Conservation (phyloP, 1,284 basidiomycete species). For the Trametes hirsuta region DNA sequence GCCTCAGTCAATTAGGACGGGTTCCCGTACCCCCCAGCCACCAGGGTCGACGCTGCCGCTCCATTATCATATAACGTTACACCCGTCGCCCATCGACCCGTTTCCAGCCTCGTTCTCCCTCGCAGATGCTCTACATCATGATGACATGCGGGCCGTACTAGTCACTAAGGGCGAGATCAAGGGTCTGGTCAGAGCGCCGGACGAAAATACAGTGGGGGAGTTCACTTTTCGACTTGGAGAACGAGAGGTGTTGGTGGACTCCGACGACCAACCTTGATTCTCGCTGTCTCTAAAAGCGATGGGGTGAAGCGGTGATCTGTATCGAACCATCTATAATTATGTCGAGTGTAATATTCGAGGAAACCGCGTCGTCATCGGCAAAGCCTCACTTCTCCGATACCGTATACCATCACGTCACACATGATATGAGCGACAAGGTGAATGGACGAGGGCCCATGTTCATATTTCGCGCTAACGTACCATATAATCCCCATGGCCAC, state of each 20-base stretch:
- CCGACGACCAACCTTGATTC: conserved; percentile 1
- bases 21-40: not conserved
- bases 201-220: conserved; percentile 20
- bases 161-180: conserved; percentile 31
- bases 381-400: too few species aligned
- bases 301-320: too few species aligned
- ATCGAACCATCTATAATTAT: too few species aligned
- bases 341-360: too few species aligned
- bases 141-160: conserved; percentile 26
- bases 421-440: too few species aligned
- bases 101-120: conserved; percentile 32
- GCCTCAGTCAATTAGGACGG: not conserved
- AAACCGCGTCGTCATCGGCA: too few species aligned
- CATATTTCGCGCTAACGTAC: too few species aligned
- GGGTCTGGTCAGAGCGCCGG: conserved; percentile 40
- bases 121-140: conserved; percentile 32
- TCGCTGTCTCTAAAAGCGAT: not conserved
- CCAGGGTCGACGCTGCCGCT: conserved; percentile 4
- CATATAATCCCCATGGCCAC: too few species aligned
- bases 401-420: too few species aligned
- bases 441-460: too few species aligned
- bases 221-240: conserved; percentile 32
- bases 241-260: conserved; percentile 25
- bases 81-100: conserved; percentile 30
- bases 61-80: conserved; percentile 31